Conservation (phyloP, 495 filamentous ascomycete genomes). For the Talaromyces ruber region DNA sequence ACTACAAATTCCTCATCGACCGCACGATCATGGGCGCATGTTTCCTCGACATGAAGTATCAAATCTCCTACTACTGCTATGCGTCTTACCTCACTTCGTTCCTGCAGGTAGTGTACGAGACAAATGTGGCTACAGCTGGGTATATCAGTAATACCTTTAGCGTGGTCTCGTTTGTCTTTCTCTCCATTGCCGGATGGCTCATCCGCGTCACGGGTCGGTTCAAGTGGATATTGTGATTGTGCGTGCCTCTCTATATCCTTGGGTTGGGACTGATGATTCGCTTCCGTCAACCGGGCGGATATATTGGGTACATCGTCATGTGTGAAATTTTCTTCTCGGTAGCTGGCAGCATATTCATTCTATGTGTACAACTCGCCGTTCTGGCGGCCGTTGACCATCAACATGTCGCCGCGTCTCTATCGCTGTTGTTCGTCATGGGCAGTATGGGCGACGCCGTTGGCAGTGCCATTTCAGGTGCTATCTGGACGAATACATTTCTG, state of each 20-base stretch:
- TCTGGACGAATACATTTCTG: constrained; percentile 48
- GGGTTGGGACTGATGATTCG: too few relatives aligned
- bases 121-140: constrained; percentile 42
- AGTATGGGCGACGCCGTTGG: constrained; percentile 58
- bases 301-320: too few relatives aligned
- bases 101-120: constrained; percentile 55
- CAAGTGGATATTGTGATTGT: too few relatives aligned
- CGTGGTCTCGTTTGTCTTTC: constrained; percentile 36
- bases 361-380: too few relatives aligned
- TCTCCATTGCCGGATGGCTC: constrained; percentile 32
- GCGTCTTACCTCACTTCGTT: constrained; percentile 51
- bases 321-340: too few relatives aligned
- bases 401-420: constrained; percentile 31
- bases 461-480: constrained; percentile 41
- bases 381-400: too few relatives aligned
- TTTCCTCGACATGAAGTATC: constrained; percentile 41
- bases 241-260: too few relatives aligned
- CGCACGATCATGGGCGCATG: constrained; percentile 48
- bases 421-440: constrained; percentile 50
- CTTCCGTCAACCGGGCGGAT: too few relatives aligned
- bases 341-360: too few relatives aligned
- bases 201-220: too few relatives aligned
- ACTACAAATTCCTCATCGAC: constrained; percentile 39
- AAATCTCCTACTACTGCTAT: constrained; percentile 43
- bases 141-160: constrained; percentile 42